A percentile compares a stretch with the other conserved stretches of the same genome.
These are phyloP conservation scores for Tolypocladium ovalisporum DNA, from an alignment of 2,329 filamentous ascomycete genomes.

Conservation along the genomic window DNA sequence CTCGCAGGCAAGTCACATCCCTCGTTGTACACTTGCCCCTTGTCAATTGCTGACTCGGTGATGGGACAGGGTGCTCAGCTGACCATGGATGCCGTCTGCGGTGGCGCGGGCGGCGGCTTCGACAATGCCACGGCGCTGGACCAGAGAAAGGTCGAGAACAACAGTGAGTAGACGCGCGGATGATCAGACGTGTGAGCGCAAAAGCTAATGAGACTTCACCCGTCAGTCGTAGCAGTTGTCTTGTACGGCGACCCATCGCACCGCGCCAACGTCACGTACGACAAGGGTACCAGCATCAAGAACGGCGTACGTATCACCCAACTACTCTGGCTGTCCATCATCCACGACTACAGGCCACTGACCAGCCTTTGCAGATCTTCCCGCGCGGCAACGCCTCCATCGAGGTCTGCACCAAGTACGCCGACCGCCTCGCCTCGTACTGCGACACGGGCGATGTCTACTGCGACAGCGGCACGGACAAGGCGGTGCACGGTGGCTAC, in stretches of 20 bases:
- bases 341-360: background rate
- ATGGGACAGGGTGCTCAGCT: constrained; percentile 25
- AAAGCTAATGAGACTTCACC: background rate
- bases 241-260: constrained; percentile 31
- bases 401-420: constrained; percentile 20
- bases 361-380: constrained; percentile 19
- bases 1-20: constrained; percentile 21
- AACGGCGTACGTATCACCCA: constrained; percentile 26
- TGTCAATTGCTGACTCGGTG: background rate
- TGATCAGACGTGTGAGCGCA: background rate
- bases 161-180: constrained; percentile 15
- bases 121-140: constrained; percentile 14
- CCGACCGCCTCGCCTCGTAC: constrained; percentile 24
- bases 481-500: constrained; percentile 23
- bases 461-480: constrained; percentile 22
- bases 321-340: background rate
- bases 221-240: constrained; percentile 26
- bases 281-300: constrained; percentile 22
- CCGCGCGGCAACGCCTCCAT: constrained; percentile 19
- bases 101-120: constrained; percentile 17
- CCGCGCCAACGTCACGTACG: constrained; percentile 22
- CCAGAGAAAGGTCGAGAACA: constrained; percentile 17
- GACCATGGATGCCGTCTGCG: constrained; percentile 25
- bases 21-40: rapidly evolving
- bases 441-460: constrained; percentile 31